phyloP scores from a whole-genome alignment of 2,329 filamentous ascomycete genomes.

The Calonectria pauciramosa region DNA sequence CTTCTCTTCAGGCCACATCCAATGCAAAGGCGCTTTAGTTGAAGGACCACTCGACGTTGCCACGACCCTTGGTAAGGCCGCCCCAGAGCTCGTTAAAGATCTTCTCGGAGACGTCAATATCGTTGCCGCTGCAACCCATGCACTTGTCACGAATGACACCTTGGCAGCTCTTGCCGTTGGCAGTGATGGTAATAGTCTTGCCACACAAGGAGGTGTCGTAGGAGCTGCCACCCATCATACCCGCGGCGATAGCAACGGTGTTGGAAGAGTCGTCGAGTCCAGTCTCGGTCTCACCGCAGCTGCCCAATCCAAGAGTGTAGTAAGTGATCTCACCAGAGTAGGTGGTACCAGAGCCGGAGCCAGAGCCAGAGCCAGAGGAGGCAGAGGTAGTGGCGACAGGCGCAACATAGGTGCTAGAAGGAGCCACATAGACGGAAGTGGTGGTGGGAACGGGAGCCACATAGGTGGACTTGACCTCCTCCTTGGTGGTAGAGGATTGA shows the following conservation, averaged over 20 bases:
- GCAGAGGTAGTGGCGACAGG: slow-evolving; percentile 35
- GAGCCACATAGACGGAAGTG: slow-evolving; percentile 31
- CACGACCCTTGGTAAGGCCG: slow-evolving; percentile 59
- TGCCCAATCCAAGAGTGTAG: slow-evolving; percentile 77
- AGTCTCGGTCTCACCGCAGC: slow-evolving; percentile 75
- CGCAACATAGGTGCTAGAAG: slow-evolving; percentile 30
- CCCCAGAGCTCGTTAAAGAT: slow-evolving; percentile 68
- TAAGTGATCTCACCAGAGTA: slow-evolving; percentile 79
- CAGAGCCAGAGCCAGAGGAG: slow-evolving; percentile 13
- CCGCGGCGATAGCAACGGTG: slow-evolving; percentile 78
- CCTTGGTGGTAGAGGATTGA: not conserved
- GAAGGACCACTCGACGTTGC: slow-evolving; percentile 61
- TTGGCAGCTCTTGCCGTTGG: slow-evolving; percentile 68
- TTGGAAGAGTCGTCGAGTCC: slow-evolving; percentile 67
- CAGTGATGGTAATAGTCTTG: slow-evolving; percentile 74
- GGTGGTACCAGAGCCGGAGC: slow-evolving; percentile 33
- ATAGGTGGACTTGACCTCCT: not conserved
- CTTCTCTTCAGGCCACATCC: not conserved
- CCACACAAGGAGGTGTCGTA: slow-evolving; percentile 81
- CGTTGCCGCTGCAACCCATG: no score
- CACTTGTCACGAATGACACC: slow-evolving; percentile 82
- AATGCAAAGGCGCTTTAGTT: slow-evolving; percentile 33
- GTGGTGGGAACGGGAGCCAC: slow-evolving; percentile 43
- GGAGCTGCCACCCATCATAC: slow-evolving; percentile 73
- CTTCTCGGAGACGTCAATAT: slow-evolving; percentile 73